Evolutionary conservation across 2,329 filamentous ascomycete species (phyloP).

Genomic region (Diaporthe capsici): DNA sequence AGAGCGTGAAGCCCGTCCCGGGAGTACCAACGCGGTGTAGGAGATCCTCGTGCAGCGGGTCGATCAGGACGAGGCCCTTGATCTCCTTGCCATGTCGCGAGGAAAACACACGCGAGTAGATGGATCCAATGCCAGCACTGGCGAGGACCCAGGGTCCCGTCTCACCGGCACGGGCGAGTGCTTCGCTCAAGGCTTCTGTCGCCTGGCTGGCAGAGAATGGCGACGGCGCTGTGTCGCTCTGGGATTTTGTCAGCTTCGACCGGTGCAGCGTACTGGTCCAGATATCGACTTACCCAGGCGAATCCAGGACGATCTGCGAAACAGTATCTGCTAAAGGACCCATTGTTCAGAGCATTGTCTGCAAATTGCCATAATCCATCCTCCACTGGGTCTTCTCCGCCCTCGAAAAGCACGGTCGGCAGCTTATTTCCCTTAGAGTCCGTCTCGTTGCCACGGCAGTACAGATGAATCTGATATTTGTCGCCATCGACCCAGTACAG

Average conservation of each 20-base stretch:
- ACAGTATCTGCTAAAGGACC: constrained; percentile 90
- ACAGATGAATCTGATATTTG: constrained; percentile 90
- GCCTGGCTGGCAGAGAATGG: constrained; percentile 94
- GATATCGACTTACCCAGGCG: constrained; percentile 70
- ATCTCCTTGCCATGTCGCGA: constrained; percentile 83
- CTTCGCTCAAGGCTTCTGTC: constrained; percentile 90
- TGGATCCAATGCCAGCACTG: constrained; percentile 86
- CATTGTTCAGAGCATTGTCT: constrained; percentile 80
- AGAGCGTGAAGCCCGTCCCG: constrained; percentile 84
- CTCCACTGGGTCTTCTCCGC: constrained; percentile 84
- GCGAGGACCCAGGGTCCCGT: constrained; percentile 90
- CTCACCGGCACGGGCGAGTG: constrained; percentile 84
- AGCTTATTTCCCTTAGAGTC: constrained; percentile 66
- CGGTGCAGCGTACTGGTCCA: constrained; percentile 52
- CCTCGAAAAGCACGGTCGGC: constrained; percentile 90
- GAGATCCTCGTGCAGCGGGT: constrained; percentile 90
- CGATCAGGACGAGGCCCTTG: constrained; percentile 85
- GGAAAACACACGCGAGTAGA: constrained; percentile 93
- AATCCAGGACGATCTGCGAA: constrained; percentile 95
- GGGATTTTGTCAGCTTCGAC: constrained; percentile 14
- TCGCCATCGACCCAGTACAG: constrained; percentile 84
- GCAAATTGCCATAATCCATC: constrained; percentile 85
- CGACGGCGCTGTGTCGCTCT: constrained; percentile 90
- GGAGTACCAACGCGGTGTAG: constrained; percentile 77
- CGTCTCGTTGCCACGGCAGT: constrained; percentile 82